Conservation (phyloP, 441 rosid species). For the Metrosideros polymorpha region DNA sequence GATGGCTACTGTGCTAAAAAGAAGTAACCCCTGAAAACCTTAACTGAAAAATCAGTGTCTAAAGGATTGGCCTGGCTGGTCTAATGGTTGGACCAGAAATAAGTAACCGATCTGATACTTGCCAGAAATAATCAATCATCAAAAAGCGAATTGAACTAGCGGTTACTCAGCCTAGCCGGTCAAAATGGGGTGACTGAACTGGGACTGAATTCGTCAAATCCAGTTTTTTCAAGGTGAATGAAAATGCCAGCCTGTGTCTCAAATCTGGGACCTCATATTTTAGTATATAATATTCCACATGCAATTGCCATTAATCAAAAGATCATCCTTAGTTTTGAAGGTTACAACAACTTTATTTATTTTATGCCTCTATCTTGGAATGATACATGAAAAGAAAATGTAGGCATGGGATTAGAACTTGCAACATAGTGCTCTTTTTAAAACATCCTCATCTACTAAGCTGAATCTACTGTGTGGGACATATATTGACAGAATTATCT, state of each 20-base stretch:
- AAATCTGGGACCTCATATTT: not conserved
- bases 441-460: not conserved
- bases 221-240: not conserved
- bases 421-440: not conserved
- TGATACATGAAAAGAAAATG: not conserved
- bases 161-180: not conserved
- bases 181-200: not conserved
- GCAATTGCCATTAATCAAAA: not conserved
- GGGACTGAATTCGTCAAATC: not conserved
- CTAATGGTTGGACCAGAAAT: not conserved
- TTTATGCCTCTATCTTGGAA: not conserved
- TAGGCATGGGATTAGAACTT: not conserved
- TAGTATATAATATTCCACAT: not conserved
- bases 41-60: not conserved
- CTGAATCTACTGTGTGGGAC: not conserved
- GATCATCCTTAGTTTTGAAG: not conserved
- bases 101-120: not conserved
- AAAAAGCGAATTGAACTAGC: not conserved
- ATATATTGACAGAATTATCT: not conserved
- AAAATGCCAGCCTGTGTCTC: not conserved
- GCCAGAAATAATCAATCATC: not conserved
- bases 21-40: not conserved
- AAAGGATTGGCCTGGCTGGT: not conserved
- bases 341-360: not conserved
- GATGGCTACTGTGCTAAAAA: not conserved